These are phyloP conservation scores for Leishmania guyanensis DNA, from an alignment of 208 protist genomes.

Conservation along the genomic window DNA sequence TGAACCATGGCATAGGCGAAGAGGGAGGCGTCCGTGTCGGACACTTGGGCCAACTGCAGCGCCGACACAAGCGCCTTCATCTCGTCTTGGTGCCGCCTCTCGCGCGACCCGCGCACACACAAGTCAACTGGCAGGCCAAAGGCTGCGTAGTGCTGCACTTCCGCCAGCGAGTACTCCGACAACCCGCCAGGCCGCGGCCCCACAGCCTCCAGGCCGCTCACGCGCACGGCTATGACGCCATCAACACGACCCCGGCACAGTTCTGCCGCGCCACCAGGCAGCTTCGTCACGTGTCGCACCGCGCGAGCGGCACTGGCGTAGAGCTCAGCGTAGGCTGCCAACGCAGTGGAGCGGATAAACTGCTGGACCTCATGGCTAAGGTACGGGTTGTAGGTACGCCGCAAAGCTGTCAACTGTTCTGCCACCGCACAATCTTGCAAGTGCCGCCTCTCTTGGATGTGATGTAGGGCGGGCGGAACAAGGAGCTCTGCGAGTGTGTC, in stretches of 20 bases:
- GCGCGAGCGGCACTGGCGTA: constrained; percentile 50
- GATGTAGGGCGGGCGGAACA: constrained; percentile 40
- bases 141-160: constrained; percentile 60
- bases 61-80: constrained; percentile 17
- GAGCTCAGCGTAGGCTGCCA: constrained; percentile 78
- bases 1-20: constrained; percentile 56
- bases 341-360: constrained; percentile 67
- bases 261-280: constrained; percentile 19
- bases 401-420: constrained; percentile 65
- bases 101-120: constrained; percentile 19
- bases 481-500: constrained; percentile 30
- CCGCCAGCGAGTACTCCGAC: constrained; percentile 38
- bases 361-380: constrained; percentile 62
- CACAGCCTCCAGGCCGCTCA: constrained; percentile 38
- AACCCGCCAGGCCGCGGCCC: constrained; percentile 31
- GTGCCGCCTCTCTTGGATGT: constrained; percentile 43
- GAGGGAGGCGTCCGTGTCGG: constrained; percentile 32
- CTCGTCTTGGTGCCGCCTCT: constrained; percentile 22
- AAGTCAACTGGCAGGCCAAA: constrained; percentile 70
- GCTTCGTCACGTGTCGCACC: constrained; percentile 27
- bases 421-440: constrained; percentile 40
- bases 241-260: constrained; percentile 25
- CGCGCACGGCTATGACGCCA: constrained; percentile 33
- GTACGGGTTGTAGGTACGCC: constrained; percentile 72
- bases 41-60: constrained; percentile 21